Conservation (phyloP, 2,329 filamentous ascomycete genomes). For the Fusarium continuum region DNA sequence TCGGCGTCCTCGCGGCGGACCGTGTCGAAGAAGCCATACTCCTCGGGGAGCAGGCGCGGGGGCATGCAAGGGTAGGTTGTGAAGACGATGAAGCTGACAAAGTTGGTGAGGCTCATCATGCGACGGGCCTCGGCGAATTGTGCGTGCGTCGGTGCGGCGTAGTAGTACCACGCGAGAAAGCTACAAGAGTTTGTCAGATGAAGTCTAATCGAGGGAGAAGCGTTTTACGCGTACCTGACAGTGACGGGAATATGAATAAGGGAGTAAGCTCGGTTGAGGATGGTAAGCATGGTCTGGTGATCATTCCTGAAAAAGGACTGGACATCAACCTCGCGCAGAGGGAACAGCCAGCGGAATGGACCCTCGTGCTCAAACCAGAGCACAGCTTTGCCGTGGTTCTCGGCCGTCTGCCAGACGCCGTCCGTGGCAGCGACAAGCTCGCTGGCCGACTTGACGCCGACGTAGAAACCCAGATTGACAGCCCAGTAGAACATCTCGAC, state of each 20-base stretch:
- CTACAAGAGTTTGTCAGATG: conserved; percentile 47
- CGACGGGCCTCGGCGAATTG: conserved; percentile 51
- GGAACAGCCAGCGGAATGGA: conserved; percentile 60
- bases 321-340: conserved; percentile 60
- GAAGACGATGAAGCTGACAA: conserved; percentile 64
- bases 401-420: conserved; percentile 64
- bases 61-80: conserved; percentile 67
- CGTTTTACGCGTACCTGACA: conserved; percentile 55
- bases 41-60: conserved; percentile 62
- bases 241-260: conserved; percentile 69
- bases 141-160: conserved; percentile 56
- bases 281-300: conserved; percentile 61
- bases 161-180: conserved; percentile 72
- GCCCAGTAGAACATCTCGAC: conserved; percentile 81
- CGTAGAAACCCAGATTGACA: conserved; percentile 71
- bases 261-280: conserved; percentile 67
- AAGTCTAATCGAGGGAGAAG: conserved; percentile 15
- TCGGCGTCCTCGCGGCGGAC: conserved; percentile 57
- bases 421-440: conserved; percentile 49
- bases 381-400: conserved; percentile 64
- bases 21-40: conserved; percentile 67
- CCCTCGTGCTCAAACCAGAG: conserved; percentile 63
- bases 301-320: conserved; percentile 66
- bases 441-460: conserved; percentile 39
- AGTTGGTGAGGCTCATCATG: conserved; percentile 62